Conservation (phyloP, 1,139 yeast species). For the Yamadazyma pseudoaaseri region DNA sequence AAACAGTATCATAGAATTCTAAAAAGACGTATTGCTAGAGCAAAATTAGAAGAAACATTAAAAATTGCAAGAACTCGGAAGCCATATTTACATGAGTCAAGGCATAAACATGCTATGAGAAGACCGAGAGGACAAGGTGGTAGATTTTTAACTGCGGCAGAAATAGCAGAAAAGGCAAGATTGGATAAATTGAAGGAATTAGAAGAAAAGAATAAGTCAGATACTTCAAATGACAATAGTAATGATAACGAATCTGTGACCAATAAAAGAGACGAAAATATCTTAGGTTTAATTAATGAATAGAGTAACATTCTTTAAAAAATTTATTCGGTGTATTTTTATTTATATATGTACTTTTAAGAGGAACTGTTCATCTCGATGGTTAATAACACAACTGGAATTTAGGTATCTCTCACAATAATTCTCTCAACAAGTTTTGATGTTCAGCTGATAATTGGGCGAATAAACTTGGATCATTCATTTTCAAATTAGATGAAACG, state of each 20-base stretch:
- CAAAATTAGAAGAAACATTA: constrained; percentile 84
- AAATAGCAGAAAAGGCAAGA: constrained; percentile 81
- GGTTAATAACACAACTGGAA: constrained; percentile 2
- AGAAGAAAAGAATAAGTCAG: constrained; percentile 20
- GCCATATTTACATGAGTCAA: constrained; percentile 93
- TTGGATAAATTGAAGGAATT: constrained; percentile 48
- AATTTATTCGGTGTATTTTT: constrained; percentile 6
- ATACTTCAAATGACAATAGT: constrained; percentile 5
- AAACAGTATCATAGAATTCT: constrained; percentile 94
- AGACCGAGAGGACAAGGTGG: constrained; percentile 99
- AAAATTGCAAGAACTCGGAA: constrained; percentile 87
- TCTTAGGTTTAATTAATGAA: constrained; percentile 7
- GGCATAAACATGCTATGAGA: constrained; percentile 99
- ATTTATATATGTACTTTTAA: constrained; percentile 11
- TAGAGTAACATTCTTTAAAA: background rate
- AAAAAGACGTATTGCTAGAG: constrained; percentile 90
- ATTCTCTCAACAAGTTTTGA: constrained; percentile 17
- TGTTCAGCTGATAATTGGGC: constrained; percentile 26
- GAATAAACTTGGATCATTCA: constrained; percentile 31
- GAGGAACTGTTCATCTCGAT: constrained; percentile 5
- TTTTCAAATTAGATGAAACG: constrained; percentile 30
- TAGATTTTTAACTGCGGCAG: constrained; percentile 92
- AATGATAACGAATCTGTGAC: constrained; percentile 5
- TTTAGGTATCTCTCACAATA: constrained; percentile 5
- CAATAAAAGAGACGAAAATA: constrained; percentile 5